Conservation (phyloP, 2,329 filamentous ascomycete species). For the Penicillium hesseltinei region DNA sequence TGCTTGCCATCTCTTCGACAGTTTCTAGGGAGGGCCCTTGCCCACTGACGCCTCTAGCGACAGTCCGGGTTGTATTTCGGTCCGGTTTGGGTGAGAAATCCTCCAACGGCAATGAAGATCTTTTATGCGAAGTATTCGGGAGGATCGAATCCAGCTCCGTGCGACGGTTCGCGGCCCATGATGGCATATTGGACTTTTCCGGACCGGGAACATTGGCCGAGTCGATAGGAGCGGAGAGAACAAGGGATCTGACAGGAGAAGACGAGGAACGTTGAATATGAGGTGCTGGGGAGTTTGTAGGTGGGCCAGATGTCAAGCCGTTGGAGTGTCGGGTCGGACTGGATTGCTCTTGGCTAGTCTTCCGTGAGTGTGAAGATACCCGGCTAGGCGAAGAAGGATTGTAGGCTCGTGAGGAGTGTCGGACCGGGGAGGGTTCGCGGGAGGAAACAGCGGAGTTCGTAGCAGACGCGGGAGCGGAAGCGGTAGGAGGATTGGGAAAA, state of each 20-base stretch:
- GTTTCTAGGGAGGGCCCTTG: slow-evolving; percentile 72
- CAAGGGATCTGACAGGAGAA: slow-evolving; percentile 63
- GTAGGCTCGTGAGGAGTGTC: slow-evolving; percentile 30
- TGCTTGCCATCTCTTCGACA: slow-evolving; percentile 78
- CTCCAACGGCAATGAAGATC: slow-evolving; percentile 27
- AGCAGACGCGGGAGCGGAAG: slow-evolving; percentile 38
- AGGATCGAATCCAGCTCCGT: slow-evolving; percentile 31
- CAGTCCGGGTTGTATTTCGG: slow-evolving; percentile 50
- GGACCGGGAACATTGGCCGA: slow-evolving; percentile 61
- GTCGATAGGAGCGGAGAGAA: slow-evolving; percentile 63
- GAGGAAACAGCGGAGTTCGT: slow-evolving; percentile 49
- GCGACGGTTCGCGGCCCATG: slow-evolving; percentile 33
- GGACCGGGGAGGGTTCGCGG: slow-evolving; percentile 49
- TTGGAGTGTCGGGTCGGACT: slow-evolving; percentile 58
- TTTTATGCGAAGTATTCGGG: slow-evolving; percentile 41
- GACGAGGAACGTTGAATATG: slow-evolving; percentile 67
- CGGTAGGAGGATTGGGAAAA: slow-evolving; percentile 25
- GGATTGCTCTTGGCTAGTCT: slow-evolving; percentile 62
- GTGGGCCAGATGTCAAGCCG: slow-evolving; percentile 36
- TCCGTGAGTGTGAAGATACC: slow-evolving; percentile 57
- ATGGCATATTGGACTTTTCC: slow-evolving; percentile 57
- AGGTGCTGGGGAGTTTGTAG: slow-evolving; percentile 57
- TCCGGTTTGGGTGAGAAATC: slow-evolving; percentile 36
- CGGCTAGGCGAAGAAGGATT: slow-evolving; percentile 34
- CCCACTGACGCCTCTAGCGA: slow-evolving; percentile 57